Evolutionary conservation across 139 green algal genomes (phyloP).

Genomic region (Chlorella sp.): DNA sequence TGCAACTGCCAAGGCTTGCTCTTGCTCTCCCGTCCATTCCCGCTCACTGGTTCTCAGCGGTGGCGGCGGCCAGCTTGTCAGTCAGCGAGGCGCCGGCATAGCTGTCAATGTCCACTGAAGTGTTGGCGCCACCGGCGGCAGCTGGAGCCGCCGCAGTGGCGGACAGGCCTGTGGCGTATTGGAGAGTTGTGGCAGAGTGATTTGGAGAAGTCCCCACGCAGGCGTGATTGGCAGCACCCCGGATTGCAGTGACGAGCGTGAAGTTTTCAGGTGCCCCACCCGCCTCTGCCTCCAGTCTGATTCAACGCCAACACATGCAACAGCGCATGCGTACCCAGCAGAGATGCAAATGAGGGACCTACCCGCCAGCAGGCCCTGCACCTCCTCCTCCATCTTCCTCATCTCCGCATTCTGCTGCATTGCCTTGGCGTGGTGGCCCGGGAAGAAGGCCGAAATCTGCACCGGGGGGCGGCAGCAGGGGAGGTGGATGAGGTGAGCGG

Average conservation of each 20-base stretch:
- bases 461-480: neutral
- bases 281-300: no score
- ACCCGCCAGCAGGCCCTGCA: slow-evolving; percentile 21
- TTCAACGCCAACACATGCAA: no score
- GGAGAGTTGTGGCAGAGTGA: no score
- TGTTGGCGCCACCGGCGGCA: neutral
- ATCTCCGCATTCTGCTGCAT: slow-evolving; percentile 34
- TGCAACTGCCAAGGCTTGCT: no score
- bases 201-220: no score
- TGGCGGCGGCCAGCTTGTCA: slow-evolving; percentile 1
- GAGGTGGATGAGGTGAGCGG: no score
- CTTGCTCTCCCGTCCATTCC: no score
- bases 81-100: neutral
- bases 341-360: no score
- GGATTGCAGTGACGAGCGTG: no score
- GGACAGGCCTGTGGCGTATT: neutral
- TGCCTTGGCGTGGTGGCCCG: slow-evolving; percentile 25
- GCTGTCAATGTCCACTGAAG: neutral
- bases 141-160: neutral
- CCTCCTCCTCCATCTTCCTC: slow-evolving; percentile 14
- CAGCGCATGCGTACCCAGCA: no score
- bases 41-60: neutral
- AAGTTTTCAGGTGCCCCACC: no score
- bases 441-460: slow-evolving; percentile 45
- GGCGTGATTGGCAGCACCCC: no score